Base-by-base conservation (phyloP, 352 stramenopile species). In the Thraustochytrium sp. region DNA sequence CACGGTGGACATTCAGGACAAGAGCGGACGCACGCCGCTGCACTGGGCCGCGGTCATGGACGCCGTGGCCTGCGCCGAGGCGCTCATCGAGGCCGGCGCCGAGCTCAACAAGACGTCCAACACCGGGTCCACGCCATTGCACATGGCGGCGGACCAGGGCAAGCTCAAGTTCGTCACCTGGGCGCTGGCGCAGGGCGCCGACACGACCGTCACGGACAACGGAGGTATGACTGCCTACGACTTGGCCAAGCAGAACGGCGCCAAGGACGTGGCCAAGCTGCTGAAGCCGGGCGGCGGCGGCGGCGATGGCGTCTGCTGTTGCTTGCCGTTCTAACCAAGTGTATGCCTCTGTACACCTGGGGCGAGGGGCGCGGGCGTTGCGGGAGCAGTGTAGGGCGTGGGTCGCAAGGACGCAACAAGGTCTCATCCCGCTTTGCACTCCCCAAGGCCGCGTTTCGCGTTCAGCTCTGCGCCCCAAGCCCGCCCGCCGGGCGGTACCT, bases 21-120 rank as follows among this genome's bases (percentile, higher is more conserved):
- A 84, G 61, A 62, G 40, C 34, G 75, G 75, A 8, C 21, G 75
- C 13, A 84, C 75, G 29, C 75, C 75, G n/a, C 44, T 84, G 55
- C 75, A 84, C 61, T 84, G 75, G 75, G 75, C 75, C n/a, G 75
- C 75, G 1, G 61, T 84, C 21, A 29, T 53, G 59, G 75, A 62
- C 38, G 40, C 55, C 1, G 61, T 78, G 18, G 5, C 23, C 11
- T 73, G 55, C 31, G 75, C 61, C 11, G 37, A 83, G 54, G 11
- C 34, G 5, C 5, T 84, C 11, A 34, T 83, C 0, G 8, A 65
- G 23, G 29, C 29, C 5, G 61, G 61, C n/a, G 75, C 61, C 29
- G 42, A 83, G 3, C 11, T 84, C 13, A 61, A 84, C 40, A 75
- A 56, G 29, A 83, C 31, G n/a, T 62, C 59, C 11, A 76, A 73